phyloP scores from a whole-genome alignment of 345 rosid species.

The Noccaea bulbosa region DNA sequence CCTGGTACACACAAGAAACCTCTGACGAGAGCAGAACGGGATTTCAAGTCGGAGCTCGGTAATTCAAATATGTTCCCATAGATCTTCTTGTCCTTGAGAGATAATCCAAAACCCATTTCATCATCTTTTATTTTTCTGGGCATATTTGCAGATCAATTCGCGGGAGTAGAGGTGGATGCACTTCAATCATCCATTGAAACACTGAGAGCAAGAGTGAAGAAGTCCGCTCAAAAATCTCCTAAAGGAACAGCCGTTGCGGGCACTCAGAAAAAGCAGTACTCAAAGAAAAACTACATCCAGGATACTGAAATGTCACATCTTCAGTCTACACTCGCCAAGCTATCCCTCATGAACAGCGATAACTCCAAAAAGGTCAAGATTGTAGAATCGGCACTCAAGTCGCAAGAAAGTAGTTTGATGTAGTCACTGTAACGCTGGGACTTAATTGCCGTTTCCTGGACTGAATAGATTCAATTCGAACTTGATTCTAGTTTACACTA shows the following conservation, averaged over 20 bases:
- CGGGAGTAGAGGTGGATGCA: conserved; percentile 72
- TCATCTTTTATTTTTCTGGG: conserved; percentile 15
- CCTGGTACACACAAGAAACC: conserved; percentile 83
- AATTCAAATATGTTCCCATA: conserved; percentile 37
- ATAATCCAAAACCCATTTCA: background rate
- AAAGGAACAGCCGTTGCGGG: conserved; percentile 30
- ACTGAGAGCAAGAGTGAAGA: conserved; percentile 64
- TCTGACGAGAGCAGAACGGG: conserved; percentile 82
- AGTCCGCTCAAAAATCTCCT: conserved; percentile 49
- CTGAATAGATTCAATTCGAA: background rate
- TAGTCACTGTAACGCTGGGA: conserved; percentile 23
- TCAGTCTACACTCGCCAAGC: conserved; percentile 66
- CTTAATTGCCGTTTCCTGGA: background rate
- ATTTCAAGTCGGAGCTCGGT: conserved; percentile 87
- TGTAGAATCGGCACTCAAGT: conserved; percentile 67
- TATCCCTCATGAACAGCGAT: conserved; percentile 72
- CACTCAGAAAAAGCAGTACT: conserved; percentile 47
- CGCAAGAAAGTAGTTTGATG: conserved; percentile 47
- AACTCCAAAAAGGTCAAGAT: conserved; percentile 67
- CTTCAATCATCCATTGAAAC: conserved; percentile 72
- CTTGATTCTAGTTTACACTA: background rate
- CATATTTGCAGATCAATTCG: conserved; percentile 59
- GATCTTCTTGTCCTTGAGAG: background rate
- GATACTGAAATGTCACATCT: conserved; percentile 69
- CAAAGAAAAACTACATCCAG: conserved; percentile 47